Evolutionary conservation across 73 alveolate species (phyloP).

Genomic region (Paramecium primaurelia): DNA sequence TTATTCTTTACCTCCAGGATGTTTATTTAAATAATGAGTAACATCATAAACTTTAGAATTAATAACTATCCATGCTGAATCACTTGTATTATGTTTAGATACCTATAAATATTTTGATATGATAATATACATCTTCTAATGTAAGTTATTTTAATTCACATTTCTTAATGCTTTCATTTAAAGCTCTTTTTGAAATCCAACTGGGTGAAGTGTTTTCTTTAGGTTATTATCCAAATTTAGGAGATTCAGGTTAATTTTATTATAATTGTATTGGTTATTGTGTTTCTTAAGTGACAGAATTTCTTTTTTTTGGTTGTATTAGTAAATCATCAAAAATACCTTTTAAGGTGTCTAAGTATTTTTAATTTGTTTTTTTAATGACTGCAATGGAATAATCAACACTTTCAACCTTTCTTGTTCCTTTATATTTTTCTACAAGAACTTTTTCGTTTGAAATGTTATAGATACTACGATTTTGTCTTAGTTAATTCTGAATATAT

Average conservation of each 20-base stretch:
- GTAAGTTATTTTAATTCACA: background rate
- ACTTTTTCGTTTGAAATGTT: background rate
- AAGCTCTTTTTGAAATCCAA: background rate
- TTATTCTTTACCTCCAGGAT: slow-evolving; percentile 94
- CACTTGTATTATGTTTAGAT: slow-evolving; percentile 73
- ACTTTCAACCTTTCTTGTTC: background rate
- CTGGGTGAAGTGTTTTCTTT: background rate
- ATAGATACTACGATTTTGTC: background rate
- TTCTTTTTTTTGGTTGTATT: slow-evolving; percentile 14
- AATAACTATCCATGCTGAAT: slow-evolving; percentile 84
- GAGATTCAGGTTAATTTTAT: slow-evolving; percentile 1
- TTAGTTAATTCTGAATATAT: background rate
- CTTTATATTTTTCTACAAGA: background rate
- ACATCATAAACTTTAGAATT: slow-evolving; percentile 88
- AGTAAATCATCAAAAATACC: background rate
- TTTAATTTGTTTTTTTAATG: background rate
- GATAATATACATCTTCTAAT: background rate
- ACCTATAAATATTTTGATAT: slow-evolving; percentile 68
- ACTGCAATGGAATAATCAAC: background rate
- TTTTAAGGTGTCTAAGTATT: background rate
- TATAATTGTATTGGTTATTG: background rate
- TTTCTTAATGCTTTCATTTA: background rate
- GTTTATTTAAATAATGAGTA: slow-evolving; percentile 80
- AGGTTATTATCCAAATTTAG: slow-evolving; percentile 2
- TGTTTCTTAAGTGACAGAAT: background rate